Percentiles rank a stretch among this genome's conserved stretches.
Conservation (phyloP, 345 rosid genomes). For the Pistacia integerrima region DNA sequence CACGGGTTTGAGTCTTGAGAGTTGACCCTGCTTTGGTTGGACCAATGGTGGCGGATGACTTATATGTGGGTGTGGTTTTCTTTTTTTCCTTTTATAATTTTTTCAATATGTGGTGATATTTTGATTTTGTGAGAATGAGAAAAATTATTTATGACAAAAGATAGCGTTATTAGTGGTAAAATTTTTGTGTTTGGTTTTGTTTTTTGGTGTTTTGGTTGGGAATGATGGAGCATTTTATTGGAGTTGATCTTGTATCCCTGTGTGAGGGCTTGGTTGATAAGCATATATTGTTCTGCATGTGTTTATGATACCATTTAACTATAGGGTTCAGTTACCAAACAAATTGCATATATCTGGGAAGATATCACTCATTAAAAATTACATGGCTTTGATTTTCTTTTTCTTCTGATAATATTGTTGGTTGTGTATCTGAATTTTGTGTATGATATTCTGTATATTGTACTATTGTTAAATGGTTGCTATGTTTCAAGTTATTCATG, state of each 20-base stretch:
- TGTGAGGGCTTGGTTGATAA: background rate
- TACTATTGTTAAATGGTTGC: no score
- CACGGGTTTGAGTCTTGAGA: no score
- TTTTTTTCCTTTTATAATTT: background rate
- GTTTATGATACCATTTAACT: background rate
- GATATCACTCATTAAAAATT: no score
- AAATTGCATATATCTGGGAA: background rate
- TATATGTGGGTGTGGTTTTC: background rate
- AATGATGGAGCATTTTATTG: background rate
- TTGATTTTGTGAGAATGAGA: background rate
- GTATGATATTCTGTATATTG: background rate
- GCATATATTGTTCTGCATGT: background rate
- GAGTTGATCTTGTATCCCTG: background rate
- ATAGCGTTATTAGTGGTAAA: background rate
- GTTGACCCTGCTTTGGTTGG: no score
- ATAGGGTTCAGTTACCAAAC: background rate
- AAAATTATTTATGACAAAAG: background rate
- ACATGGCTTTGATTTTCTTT: background rate
- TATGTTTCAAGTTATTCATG: no score
- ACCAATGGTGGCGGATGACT: background rate
- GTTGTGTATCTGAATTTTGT: background rate
- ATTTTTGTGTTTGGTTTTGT: background rate
- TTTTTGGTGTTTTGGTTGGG: background rate
- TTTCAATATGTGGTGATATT: no score
- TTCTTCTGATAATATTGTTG: background rate